phyloP scores from a whole-genome alignment of 306 rosid species.

The Prunus armeniaca region DNA sequence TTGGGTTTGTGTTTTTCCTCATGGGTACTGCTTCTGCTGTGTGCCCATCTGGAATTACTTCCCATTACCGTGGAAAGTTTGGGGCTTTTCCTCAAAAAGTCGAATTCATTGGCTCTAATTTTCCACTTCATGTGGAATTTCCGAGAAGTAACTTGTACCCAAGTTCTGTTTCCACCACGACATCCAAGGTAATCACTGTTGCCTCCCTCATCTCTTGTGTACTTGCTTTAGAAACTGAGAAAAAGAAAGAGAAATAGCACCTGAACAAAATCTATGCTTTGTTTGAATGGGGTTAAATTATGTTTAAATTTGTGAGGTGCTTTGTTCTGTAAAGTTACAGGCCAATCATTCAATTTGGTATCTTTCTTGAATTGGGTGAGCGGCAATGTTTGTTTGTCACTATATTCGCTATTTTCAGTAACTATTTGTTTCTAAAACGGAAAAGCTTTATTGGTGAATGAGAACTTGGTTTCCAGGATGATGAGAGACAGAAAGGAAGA shows the following conservation, averaged over 20 bases:
- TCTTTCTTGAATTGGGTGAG: neutral
- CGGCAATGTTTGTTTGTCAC: neutral
- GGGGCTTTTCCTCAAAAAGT: slow-evolving; percentile 25
- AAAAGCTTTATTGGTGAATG: neutral
- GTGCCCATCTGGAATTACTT: slow-evolving; percentile 39
- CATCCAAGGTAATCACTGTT: slow-evolving; percentile 47
- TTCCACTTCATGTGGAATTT: slow-evolving; percentile 42
- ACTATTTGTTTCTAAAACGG: neutral
- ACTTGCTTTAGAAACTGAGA: neutral
- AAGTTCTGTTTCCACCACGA: slow-evolving; percentile 26
- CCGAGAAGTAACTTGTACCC: slow-evolving; percentile 36
- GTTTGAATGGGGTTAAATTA: neutral
- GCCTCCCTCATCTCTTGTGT: neutral
- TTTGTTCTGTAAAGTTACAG: neutral
- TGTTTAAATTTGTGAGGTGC: neutral
- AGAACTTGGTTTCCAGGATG: neutral
- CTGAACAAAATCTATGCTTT: neutral
- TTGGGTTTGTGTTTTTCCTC: slow-evolving; percentile 12
- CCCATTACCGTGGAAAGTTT: slow-evolving; percentile 35
- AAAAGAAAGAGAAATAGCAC: neutral
- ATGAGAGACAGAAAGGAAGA: neutral
- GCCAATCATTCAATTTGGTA: neutral
- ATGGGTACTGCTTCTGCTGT: slow-evolving; percentile 55
- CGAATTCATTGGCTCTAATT: slow-evolving; percentile 29
- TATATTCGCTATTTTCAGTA: neutral